These are phyloP conservation scores for Aristolochia californica DNA, from an alignment of 164 flowering plant species.

Conservation along the genomic window DNA sequence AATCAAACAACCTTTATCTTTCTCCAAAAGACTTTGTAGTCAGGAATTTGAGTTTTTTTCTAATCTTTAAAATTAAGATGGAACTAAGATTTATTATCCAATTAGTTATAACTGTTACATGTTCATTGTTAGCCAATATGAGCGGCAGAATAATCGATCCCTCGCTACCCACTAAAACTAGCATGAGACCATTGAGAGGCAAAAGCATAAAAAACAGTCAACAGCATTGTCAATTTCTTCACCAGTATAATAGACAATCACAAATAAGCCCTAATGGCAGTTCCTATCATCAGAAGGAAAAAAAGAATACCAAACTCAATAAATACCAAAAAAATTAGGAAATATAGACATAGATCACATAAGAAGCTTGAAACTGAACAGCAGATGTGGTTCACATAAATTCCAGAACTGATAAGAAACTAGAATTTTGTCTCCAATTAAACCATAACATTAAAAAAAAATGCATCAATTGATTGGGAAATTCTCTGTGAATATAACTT, in stretches of 20 bases:
- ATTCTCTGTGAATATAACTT: no score
- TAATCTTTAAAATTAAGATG: no score
- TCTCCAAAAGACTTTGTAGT: no score
- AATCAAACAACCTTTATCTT: no score
- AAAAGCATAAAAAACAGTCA: constrained; percentile 12
- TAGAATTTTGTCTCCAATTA: neutral
- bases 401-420: neutral
- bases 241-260: constrained; percentile 34
- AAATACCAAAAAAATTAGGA: no score
- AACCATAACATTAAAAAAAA: neutral
- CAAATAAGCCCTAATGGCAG: constrained; percentile 31
- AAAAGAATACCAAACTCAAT: neutral
- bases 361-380: neutral
- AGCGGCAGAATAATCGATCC: neutral
- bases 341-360: neutral
- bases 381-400: neutral
- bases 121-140: no score
- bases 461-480: no score
- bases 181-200: no score
- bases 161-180: neutral
- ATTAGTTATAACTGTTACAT: no score
- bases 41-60: no score
- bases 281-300: constrained; percentile 22
- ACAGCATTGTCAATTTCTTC: constrained; percentile 38
- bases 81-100: no score